phyloP scores from a whole-genome alignment of 371 early-diverging fungal genomes.

The Rhizopus microsporus region DNA sequence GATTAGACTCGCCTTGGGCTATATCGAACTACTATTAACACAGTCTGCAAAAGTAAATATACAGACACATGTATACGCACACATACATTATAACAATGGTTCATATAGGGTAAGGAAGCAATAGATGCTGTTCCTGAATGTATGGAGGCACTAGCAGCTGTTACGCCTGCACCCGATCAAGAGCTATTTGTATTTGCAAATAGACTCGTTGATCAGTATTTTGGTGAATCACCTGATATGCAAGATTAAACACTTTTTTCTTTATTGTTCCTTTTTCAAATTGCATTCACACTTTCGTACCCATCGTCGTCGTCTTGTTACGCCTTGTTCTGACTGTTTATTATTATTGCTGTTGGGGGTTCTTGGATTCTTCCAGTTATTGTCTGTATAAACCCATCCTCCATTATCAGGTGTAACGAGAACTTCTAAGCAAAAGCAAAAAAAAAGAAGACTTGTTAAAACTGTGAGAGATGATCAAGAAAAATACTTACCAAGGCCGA shows the following conservation, averaged over 20 bases:
- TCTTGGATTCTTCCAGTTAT: conserved; percentile 28
- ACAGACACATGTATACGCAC: background rate
- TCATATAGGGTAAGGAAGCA: conserved; percentile 15
- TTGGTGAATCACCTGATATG: conserved; percentile 24
- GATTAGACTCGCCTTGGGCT: conserved; percentile 26
- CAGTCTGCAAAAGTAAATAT: conserved; percentile 15
- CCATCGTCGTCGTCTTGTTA: conserved; percentile 32
- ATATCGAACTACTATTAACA: conserved; percentile 25
- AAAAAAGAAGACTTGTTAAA: background rate
- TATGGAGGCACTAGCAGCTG: conserved; percentile 31
- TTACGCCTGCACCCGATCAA: conserved; percentile 31
- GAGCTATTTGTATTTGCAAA: conserved; percentile 28
- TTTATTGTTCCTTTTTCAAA: conserved; percentile 3
- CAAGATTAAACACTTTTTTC: conserved; percentile 12
- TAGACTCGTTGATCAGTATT: conserved; percentile 29
- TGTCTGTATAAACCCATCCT: conserved; percentile 40
- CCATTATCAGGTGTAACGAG: conserved; percentile 30
- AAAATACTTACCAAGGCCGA: conserved; percentile 36
- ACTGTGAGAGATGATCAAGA: background rate
- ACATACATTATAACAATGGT: background rate
- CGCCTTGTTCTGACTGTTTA: conserved; percentile 4
- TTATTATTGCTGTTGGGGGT: background rate
- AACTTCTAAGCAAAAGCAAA: conserved; percentile 20
- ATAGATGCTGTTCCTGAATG: conserved; percentile 29
- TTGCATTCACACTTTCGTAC: conserved; percentile 22